These are phyloP conservation scores for Yarrowia sp. DNA, from an alignment of 805 yeast genomes.

Conservation along the genomic window DNA sequence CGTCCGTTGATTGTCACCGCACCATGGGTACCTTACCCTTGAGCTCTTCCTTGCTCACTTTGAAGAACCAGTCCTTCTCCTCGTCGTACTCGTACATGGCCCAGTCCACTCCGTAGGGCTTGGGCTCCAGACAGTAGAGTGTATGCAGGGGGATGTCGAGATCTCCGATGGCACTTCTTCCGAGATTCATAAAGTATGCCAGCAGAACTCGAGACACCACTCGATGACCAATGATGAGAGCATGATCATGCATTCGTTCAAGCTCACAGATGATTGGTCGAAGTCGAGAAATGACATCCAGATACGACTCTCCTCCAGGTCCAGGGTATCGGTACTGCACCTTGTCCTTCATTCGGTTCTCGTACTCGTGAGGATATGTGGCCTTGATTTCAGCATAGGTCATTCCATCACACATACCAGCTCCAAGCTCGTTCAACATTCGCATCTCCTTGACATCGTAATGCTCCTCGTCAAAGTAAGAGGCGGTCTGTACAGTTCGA, in stretches of 20 bases:
- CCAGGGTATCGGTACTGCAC: slow-evolving; percentile 93
- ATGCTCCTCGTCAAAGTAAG: slow-evolving; percentile 72
- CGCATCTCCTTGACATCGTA: slow-evolving; percentile 87
- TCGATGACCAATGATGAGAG: slow-evolving; percentile 82
- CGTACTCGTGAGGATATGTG: slow-evolving; percentile 77
- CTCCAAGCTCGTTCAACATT: slow-evolving; percentile 91
- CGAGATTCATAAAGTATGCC: slow-evolving; percentile 86
- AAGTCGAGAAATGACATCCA: slow-evolving; percentile 89
- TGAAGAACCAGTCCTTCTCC: slow-evolving; percentile 72
- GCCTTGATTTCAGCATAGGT: slow-evolving; percentile 85
- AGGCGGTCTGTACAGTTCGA: slow-evolving; percentile 80
- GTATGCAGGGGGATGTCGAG: slow-evolving; percentile 94
- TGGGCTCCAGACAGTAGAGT: slow-evolving; percentile 85
- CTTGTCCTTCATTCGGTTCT: slow-evolving; percentile 76
- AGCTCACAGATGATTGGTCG: slow-evolving; percentile 91
- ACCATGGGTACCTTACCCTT: slow-evolving; percentile 30
- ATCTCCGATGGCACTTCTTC: slow-evolving; percentile 79
- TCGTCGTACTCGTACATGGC: slow-evolving; percentile 87
- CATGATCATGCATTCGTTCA: slow-evolving; percentile 88
- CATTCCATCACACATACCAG: slow-evolving; percentile 91
- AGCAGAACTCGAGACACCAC: slow-evolving; percentile 87
- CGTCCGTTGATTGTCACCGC: slow-evolving; percentile 34
- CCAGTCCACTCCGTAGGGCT: slow-evolving; percentile 97
- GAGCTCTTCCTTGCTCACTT: slow-evolving; percentile 55
- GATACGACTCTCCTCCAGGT: slow-evolving; percentile 93